A percentile compares a stretch with the other conserved stretches of the same genome.
phyloP scores from a whole-genome alignment of 1,139 yeast genomes.

The Tardiomyces depauwii region DNA sequence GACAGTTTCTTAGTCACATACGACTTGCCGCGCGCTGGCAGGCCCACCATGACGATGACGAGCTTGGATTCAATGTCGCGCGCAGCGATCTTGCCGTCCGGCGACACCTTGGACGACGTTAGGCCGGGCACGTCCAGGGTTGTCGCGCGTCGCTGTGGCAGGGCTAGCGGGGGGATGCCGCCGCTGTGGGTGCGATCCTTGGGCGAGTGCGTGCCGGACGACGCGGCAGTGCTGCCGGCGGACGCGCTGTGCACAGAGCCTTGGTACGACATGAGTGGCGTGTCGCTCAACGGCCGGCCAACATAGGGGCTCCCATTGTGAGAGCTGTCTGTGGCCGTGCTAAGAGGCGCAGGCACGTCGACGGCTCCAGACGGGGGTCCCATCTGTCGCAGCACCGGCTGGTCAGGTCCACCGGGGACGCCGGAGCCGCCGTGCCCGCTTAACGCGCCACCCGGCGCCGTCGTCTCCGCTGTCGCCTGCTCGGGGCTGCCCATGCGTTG shows the following conservation, averaged over 20 bases:
- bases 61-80: slow-evolving; percentile 68
- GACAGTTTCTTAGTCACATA: slow-evolving; percentile 86
- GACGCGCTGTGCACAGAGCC: not conserved
- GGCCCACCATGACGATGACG: slow-evolving; percentile 89
- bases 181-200: slow-evolving; percentile 1
- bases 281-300: not conserved
- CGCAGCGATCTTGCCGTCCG: slow-evolving; percentile 71
- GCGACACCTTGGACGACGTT: slow-evolving; percentile 70
- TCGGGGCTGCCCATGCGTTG: too few species aligned
- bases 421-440: too few species aligned
- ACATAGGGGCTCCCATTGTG: not conserved
- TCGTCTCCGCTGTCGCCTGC: too few species aligned
- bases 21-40: slow-evolving; percentile 89
- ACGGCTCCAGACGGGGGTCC: too few species aligned
- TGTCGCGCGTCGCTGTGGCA: slow-evolving; percentile 36
- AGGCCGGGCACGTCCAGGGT: slow-evolving; percentile 91
- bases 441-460: too few species aligned
- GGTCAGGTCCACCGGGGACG: too few species aligned
- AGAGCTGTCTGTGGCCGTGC: too few species aligned
- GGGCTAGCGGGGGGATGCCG: slow-evolving; percentile 12
- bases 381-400: too few species aligned
- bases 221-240: not conserved
- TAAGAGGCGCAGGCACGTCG: too few species aligned
- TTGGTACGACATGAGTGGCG: slow-evolving; percentile 1
- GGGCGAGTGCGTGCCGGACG: not conserved